Percentiles rank a stretch among this genome's conserved stretches.
Conservation (phyloP, 2,329 filamentous ascomycete genomes). For the Cladosporium sp. region DNA sequence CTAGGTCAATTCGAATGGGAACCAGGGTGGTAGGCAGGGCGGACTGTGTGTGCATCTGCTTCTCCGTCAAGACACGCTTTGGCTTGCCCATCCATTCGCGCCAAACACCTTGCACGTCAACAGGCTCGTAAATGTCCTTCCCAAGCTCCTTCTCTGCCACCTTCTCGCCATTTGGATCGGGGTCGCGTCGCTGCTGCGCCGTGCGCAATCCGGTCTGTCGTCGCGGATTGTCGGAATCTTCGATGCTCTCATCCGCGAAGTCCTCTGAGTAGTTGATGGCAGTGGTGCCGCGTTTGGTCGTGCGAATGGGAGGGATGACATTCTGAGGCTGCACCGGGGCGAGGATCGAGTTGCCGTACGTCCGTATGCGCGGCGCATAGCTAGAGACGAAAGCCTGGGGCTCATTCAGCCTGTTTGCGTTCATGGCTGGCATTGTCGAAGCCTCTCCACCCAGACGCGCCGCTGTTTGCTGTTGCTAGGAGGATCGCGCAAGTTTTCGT, state of each 20-base stretch:
- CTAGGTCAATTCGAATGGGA: constrained; percentile 92
- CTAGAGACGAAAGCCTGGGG: constrained; percentile 86
- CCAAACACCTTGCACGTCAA: constrained; percentile 85
- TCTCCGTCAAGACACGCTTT: constrained; percentile 47
- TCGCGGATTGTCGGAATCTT: constrained; percentile 61
- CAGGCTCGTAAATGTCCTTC: constrained; percentile 71
- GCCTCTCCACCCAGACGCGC: background rate
- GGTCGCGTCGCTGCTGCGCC: constrained; percentile 60
- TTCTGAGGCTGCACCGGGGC: constrained; percentile 72
- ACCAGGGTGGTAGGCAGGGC: constrained; percentile 83
- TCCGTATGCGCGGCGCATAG: constrained; percentile 83
- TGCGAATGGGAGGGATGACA: constrained; percentile 63
- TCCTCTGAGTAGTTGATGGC: constrained; percentile 98
- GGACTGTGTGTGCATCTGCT: constrained; percentile 59
- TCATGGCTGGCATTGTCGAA: constrained; percentile 12
- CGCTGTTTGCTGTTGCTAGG: background rate
- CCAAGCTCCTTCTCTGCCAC: constrained; percentile 64
- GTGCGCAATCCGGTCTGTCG: constrained; percentile 76
- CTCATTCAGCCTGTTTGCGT: constrained; percentile 40
- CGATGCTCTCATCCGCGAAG: constrained; percentile 79
- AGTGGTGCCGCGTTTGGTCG: constrained; percentile 94
- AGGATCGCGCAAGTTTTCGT: background rate
- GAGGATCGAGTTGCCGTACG: constrained; percentile 86
- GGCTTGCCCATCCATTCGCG: constrained; percentile 89
- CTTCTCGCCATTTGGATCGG: constrained; percentile 55